Conservation (phyloP, 2,329 filamentous ascomycete genomes). For the Coniella vitis region DNA sequence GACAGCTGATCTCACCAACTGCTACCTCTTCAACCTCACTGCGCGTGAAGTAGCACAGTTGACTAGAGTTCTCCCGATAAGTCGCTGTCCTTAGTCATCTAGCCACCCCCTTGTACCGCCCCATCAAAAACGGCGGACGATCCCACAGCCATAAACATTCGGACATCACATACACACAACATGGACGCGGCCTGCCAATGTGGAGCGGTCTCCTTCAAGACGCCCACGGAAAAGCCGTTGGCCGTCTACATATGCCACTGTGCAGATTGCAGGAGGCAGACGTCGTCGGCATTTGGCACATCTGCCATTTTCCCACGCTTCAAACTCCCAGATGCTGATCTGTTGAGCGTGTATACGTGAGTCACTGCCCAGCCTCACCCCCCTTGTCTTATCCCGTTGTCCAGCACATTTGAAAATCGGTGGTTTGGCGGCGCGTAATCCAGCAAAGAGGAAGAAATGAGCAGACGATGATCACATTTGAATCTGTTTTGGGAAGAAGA, state of each 20-base stretch:
- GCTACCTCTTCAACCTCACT: too few species aligned
- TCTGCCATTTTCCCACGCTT: slow-evolving; percentile 67
- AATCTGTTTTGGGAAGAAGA: too few species aligned
- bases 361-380: slow-evolving; percentile 20
- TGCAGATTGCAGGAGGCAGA: slow-evolving; percentile 57
- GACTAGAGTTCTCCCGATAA: too few species aligned
- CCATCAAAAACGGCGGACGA: background rate
- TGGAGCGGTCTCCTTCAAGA: slow-evolving; percentile 54
- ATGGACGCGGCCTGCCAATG: slow-evolving; percentile 62
- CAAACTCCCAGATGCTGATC: slow-evolving; percentile 40
- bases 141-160: background rate
- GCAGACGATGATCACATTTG: too few species aligned
- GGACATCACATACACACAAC: slow-evolving; percentile 1
- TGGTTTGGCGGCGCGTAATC: too few species aligned
- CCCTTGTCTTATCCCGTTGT: background rate
- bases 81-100: too few species aligned
- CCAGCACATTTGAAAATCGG: too few species aligned
- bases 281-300: slow-evolving; percentile 59
- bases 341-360: slow-evolving; percentile 49
- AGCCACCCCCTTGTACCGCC: too few species aligned
- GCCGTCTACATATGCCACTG: slow-evolving; percentile 69
- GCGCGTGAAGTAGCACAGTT: too few species aligned
- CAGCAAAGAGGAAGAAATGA: too few species aligned
- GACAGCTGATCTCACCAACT: too few species aligned
- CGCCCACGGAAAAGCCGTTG: slow-evolving; percentile 51